Percentiles rank a stretch among this genome's conserved stretches.
Evolutionary conservation across 176 grass and related monocot genomes (phyloP).

Genomic region (Dactylis glomerata): DNA sequence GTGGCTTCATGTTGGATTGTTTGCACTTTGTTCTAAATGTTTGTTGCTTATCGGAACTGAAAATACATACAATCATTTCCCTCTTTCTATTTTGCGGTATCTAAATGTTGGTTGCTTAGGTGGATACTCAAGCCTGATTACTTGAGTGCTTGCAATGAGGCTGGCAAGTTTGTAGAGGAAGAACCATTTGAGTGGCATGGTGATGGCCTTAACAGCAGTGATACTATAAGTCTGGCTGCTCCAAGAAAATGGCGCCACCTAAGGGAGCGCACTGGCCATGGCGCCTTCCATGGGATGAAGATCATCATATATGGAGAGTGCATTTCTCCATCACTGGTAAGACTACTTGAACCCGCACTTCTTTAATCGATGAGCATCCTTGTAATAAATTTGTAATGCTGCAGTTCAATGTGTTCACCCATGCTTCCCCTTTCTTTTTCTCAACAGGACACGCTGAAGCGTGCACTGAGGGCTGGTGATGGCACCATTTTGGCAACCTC

Average conservation of each 20-base stretch:
- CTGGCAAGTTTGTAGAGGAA: constrained; percentile 82
- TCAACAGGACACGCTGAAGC: constrained; percentile 85
- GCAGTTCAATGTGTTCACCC: neutral
- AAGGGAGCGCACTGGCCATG: constrained; percentile 65
- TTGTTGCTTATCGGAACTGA: neutral
- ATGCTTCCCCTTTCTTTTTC: neutral
- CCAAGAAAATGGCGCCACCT: constrained; percentile 85
- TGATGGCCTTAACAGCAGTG: constrained; percentile 51
- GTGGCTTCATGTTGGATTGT: neutral
- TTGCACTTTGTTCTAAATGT: neutral
- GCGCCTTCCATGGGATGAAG: constrained; percentile 73
- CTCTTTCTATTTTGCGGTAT: neutral
- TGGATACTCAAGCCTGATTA: constrained; percentile 95
- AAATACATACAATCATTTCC: neutral
- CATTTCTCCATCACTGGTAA: constrained; percentile 84
- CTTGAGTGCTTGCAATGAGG: constrained; percentile 68
- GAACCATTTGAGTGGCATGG: constrained; percentile 78
- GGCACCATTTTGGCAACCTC: constrained; percentile 85
- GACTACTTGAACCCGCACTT: neutral
- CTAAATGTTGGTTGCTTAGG: constrained; percentile 33
- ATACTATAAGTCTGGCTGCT: constrained; percentile 77
- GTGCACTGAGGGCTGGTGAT: constrained; percentile 70
- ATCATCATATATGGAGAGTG: constrained; percentile 89
- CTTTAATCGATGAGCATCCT: neutral
- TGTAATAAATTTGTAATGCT: neutral